Base-by-base conservation (phyloP, 495 filamentous ascomycete species). In the Penicillium nucicola region DNA sequence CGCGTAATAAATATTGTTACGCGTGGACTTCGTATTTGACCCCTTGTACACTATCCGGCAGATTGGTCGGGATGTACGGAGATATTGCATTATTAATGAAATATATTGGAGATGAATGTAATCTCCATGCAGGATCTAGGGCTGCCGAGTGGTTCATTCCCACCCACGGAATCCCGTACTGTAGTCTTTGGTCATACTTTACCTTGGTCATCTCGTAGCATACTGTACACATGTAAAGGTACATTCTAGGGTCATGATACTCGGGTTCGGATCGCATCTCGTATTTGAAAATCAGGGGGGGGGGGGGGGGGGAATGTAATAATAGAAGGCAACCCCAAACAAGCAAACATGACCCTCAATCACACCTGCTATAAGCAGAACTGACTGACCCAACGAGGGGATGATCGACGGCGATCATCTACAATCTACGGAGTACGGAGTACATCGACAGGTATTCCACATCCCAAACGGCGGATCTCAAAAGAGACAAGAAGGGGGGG, bases 331-430 rank as follows among this genome's bases (percentile, higher is more conserved):
- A 50, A 15, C 30, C 1, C 1, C 3, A 19, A 5, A 15, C 18
- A 40, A 20, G n/a, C 15, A 40, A 31, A 48, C 33, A 19, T 30
- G n/a, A 30, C 19, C 30, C 11, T 35, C 28, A 42, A 43, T 43
- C 30, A 50, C 48, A 50, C 48, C 31, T 50, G 46, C 46, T 48
- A 19, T 20, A 22, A 50, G 14, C 20, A 36, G 48, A 13, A 36
- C 11, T n/a, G n/a, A n/a, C n/a, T n/a, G n/a, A 20, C 30, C 20
- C 22, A 34, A 40, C 46, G 37, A 50, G 44, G 32, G 33, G 17
- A n/a, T 34, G 48, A 50, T 50, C 48, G 32, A 50, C 39, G 12
- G 15, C 46, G 48, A 50, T 50, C 48, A 19, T 31, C 31, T 8
- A 31, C 2, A n/a, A 46, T 8, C 38, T 35, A 30, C n/a, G n/a